Evolutionary conservation across 2,329 filamentous ascomycete genomes (phyloP).

Genomic region (Geosmithia flava): DNA sequence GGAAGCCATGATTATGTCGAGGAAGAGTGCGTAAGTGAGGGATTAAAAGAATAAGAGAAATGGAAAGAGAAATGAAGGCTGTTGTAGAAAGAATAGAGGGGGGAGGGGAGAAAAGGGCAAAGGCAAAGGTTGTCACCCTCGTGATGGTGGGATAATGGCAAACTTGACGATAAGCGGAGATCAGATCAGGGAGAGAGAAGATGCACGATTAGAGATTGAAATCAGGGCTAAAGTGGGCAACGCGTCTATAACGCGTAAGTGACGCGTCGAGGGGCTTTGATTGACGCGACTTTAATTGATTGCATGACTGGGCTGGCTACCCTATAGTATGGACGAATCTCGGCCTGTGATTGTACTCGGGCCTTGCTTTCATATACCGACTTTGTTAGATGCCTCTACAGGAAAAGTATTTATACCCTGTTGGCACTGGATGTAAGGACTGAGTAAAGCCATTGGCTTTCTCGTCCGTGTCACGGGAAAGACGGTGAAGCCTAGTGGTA

Average conservation of each 20-base stretch:
- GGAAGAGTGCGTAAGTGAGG: neutral
- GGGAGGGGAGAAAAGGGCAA: neutral
- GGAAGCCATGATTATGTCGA: conserved; percentile 31
- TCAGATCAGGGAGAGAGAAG: conserved; percentile 1
- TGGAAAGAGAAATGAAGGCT: neutral
- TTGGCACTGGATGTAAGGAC: too few relatives aligned
- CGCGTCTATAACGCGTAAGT: conserved; percentile 2
- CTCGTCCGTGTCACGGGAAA: too few relatives aligned
- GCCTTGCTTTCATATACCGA: too few relatives aligned
- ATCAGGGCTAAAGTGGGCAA: neutral
- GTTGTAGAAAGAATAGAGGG: neutral
- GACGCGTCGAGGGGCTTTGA: conserved; percentile 14
- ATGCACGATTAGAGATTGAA: too few relatives aligned
- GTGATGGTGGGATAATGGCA: neutral
- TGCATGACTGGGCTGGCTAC: conserved; percentile 13
- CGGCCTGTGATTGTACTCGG: too few relatives aligned
- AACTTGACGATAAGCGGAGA: neutral
- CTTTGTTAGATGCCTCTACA: too few relatives aligned
- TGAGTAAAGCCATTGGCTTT: too few relatives aligned
- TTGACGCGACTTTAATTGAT: conserved; percentile 25
- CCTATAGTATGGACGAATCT: neutral
- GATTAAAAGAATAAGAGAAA: neutral
- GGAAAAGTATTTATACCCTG: too few relatives aligned
- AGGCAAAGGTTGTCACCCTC: neutral
- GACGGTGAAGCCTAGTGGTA: too few relatives aligned